Conservation (phyloP, 2,329 filamentous ascomycete species). For the Magnaporthiopsis rhizophila region DNA sequence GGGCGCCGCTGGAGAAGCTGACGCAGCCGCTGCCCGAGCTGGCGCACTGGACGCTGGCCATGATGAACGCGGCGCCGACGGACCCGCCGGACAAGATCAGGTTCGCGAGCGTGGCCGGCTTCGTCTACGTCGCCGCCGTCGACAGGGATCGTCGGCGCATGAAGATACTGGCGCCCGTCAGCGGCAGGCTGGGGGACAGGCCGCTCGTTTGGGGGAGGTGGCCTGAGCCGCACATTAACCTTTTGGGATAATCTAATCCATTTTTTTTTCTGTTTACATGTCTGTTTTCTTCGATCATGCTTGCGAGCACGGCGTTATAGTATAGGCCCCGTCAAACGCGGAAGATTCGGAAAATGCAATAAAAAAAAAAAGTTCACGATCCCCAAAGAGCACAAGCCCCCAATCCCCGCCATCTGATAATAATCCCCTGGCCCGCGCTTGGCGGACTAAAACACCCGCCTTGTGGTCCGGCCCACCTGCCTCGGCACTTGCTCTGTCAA, state of each 20-base stretch:
- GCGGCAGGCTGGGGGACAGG: conserved; percentile 68
- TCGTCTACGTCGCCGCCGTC: conserved; percentile 86
- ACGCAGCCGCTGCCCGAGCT: conserved; percentile 55
- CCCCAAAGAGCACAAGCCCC: too few species aligned
- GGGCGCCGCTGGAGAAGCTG: conserved; percentile 47
- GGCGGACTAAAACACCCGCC: too few species aligned
- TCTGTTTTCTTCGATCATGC: neutral
- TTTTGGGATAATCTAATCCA: conserved; percentile 47
- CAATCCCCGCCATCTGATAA: too few species aligned
- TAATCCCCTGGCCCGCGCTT: too few species aligned
- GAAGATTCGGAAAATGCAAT: neutral
- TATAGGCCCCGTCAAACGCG: neutral
- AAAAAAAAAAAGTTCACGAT: neutral
- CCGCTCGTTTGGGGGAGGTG: conserved; percentile 79
- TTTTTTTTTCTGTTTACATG: neutral
- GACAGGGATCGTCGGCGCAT: conserved; percentile 77
- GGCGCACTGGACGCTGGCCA: conserved; percentile 74
- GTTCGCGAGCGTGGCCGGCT: conserved; percentile 81
- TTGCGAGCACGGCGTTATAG: too few species aligned
- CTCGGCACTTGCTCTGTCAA: too few species aligned
- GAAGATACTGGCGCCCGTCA: conserved; percentile 75
- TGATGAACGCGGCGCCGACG: conserved; percentile 67
- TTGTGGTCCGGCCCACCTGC: too few species aligned
- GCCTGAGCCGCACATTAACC: conserved; percentile 76
- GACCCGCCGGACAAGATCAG: conserved; percentile 67